Base-by-base conservation (phyloP, 805 yeast genomes). In the Starmerella apicola region DNA sequence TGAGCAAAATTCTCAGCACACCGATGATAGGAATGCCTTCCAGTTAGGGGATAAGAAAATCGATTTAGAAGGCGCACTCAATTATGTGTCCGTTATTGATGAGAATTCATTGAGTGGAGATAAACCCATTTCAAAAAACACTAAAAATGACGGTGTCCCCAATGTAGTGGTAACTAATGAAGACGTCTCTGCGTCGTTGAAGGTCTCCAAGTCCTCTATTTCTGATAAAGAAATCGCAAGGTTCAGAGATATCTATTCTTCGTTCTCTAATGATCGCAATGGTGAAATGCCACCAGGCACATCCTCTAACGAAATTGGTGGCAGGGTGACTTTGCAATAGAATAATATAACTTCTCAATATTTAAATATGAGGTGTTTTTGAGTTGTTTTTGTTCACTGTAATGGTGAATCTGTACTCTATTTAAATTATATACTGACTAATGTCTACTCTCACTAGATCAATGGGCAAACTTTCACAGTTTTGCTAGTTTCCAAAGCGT, bases 251-350 rank as follows among this genome's bases (percentile, higher is more conserved):
- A 78, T 88, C 25, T 88, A 88, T 55, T 55, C 64, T 17, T 76
- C 78, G 53, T 91, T 88, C 54, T 72, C 78, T 4, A 70, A 76
- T 30, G 84, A 74, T 13, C 62, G 96, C 33, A 86, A 81, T 41
- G 95, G 95, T 0, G 77, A 78, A 42, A 75, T 88, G 83, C 94
- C 93, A 1, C 76, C 75, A 47, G 96, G 95, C 0, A 70, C 76
- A 25, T 74, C 88, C 3, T 74, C 91, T 52, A 74, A 66, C 30
- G 86, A 81, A 34, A 70, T 85, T 15, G 96, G 96, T 1, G 94
- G 85, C 3, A 67, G 96, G 43, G 71, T 81, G 8, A 80, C 94
- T 0, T 62, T 86, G 37, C 81, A 81, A 84, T 85, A 58, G 34
- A n/a, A 9, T 6, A 15, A n/a, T 5, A 16, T 31, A 7, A 19